Evolutionary conservation across 208 protist species (phyloP).

Genomic region (Zelonia costaricensis): DNA sequence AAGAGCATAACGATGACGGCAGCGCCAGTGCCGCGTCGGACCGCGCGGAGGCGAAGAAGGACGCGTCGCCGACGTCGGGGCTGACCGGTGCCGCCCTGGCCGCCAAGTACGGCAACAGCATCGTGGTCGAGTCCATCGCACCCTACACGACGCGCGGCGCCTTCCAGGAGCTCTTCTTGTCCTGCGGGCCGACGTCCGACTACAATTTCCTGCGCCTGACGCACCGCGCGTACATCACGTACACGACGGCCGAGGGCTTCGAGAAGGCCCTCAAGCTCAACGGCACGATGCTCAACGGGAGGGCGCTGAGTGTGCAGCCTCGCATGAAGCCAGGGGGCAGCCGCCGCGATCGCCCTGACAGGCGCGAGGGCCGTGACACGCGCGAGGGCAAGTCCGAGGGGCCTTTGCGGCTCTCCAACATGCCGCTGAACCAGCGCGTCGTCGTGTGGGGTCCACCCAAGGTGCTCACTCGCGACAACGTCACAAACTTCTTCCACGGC

Average conservation of each 20-base stretch:
- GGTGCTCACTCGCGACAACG: too few relatives aligned
- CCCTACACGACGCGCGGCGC: constrained; percentile 23
- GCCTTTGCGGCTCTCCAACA: too few relatives aligned
- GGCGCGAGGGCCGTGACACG: too few relatives aligned
- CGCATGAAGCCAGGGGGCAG: too few relatives aligned
- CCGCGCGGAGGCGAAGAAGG: not conserved
- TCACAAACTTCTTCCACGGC: constrained; percentile 45
- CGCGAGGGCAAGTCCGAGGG: too few relatives aligned
- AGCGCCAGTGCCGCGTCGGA: not conserved
- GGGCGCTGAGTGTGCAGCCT: constrained; percentile 39
- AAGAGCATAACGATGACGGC: too few relatives aligned
- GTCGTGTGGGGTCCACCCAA: too few relatives aligned
- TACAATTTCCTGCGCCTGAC: constrained; percentile 37
- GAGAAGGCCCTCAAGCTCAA: constrained; percentile 58
- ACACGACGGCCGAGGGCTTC: constrained; percentile 35
- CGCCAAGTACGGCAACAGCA: constrained; percentile 34
- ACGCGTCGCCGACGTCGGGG: too few relatives aligned
- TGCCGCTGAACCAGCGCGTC: too few relatives aligned
- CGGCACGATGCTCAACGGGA: constrained; percentile 44
- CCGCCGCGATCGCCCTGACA: too few relatives aligned
- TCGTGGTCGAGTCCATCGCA: constrained; percentile 41
- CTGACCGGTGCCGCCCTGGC: not conserved
- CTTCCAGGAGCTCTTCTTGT: constrained; percentile 44
- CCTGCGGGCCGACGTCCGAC: constrained; percentile 51
- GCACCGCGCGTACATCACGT: constrained; percentile 58